Percentiles rank a stretch among this genome's conserved stretches.
Evolutionary conservation across 2,329 filamentous ascomycete genomes (phyloP).

Genomic region (Zymoseptoria passerinii): DNA sequence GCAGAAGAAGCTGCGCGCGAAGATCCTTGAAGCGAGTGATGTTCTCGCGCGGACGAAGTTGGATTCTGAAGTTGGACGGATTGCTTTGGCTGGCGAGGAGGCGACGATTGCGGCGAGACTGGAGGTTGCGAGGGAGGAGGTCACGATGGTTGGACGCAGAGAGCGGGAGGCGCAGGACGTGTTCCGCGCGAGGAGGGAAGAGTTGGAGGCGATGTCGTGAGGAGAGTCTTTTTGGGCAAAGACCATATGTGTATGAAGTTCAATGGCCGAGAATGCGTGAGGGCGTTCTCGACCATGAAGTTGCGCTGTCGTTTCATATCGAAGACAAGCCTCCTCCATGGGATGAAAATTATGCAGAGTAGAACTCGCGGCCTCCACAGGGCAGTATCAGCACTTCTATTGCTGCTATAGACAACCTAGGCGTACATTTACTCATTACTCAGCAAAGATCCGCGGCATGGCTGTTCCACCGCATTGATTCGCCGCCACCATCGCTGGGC

Average conservation of each 20-base stretch:
- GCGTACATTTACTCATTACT: not conserved
- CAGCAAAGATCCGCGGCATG: not conserved
- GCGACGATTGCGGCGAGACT: conserved; percentile 64
- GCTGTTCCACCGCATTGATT: not conserved
- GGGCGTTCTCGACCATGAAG: too few relatives aligned
- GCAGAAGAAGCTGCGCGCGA: conserved; percentile 68
- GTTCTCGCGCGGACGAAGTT: conserved; percentile 65
- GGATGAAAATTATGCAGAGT: too few relatives aligned
- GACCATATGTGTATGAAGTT: not conserved
- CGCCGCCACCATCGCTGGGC: not conserved
- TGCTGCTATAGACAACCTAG: not conserved
- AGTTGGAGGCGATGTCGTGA: conserved; percentile 43
- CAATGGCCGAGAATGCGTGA: not conserved
- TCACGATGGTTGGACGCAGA: conserved; percentile 66
- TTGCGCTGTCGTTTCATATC: too few relatives aligned
- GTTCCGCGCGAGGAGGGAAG: conserved; percentile 68
- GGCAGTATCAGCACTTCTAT: not conserved
- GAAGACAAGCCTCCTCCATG: too few relatives aligned
- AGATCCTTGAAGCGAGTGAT: conserved; percentile 62
- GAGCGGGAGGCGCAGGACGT: conserved; percentile 87
- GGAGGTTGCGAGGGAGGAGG: conserved; percentile 71
- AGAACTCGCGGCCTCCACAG: too few relatives aligned
- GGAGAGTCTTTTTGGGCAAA: not conserved
- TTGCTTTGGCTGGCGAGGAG: conserved; percentile 70
- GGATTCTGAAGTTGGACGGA: conserved; percentile 66